Evolutionary conservation across 176 grass and related monocot genomes (phyloP).

Genomic region (Phyllostachys edulis): DNA sequence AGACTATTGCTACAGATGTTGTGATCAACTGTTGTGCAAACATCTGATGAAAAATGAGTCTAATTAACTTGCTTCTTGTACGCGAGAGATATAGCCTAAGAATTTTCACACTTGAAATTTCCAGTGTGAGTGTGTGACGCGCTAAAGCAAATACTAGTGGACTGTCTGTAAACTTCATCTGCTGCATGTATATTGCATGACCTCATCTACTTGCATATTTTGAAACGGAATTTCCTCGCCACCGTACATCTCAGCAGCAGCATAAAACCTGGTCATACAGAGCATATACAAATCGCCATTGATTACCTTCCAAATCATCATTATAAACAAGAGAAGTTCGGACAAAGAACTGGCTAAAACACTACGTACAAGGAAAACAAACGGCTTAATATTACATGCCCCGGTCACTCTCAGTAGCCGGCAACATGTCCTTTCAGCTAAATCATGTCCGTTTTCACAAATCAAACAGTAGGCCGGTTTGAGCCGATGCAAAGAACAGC

Average conservation of each 20-base stretch:
- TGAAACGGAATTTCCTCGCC: neutral
- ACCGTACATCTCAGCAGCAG: neutral
- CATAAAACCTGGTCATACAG: neutral
- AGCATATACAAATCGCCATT: neutral
- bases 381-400: neutral
- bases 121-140: neutral
- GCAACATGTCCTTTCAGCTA: neutral
- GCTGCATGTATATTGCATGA: neutral
- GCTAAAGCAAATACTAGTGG: neutral
- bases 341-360: neutral
- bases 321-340: neutral
- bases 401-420: neutral
- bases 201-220: neutral
- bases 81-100: neutral
- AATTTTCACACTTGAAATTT: neutral
- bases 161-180: neutral
- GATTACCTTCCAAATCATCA: slow-evolving; percentile 15
- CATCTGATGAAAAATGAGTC: neutral
- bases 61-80: neutral
- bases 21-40: neutral
- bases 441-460: neutral
- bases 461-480: neutral
- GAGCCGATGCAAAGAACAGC: neutral
- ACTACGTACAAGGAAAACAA: neutral
- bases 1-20: neutral